phyloP scores from a whole-genome alignment of 169 alveolate species.

The Plasmodium ovale region DNA sequence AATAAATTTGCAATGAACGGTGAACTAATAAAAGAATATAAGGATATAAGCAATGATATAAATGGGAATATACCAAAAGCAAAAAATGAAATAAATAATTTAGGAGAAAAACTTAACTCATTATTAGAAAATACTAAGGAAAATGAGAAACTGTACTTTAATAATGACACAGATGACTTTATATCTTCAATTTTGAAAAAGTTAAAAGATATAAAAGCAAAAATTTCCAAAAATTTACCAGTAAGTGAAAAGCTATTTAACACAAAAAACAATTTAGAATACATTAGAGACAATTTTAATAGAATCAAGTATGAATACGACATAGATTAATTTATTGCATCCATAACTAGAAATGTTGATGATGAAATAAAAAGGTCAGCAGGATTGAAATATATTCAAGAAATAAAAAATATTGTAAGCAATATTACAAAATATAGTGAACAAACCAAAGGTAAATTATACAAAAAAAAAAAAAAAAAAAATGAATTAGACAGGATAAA shows the following conservation, averaged over 20 bases:
- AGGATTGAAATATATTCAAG: neutral
- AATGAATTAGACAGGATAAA: neutral
- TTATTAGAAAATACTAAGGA: neutral
- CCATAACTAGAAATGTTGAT: neutral
- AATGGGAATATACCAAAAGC: no score
- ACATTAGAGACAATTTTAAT: neutral
- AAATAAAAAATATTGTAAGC: neutral
- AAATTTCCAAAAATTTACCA: neutral
- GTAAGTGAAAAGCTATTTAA: neutral
- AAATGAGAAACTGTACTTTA: neutral
- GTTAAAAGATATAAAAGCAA: neutral
- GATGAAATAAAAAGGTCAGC: neutral
- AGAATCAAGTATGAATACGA: neutral
- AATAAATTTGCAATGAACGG: neutral
- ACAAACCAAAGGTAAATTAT: neutral
- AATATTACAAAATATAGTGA: neutral
- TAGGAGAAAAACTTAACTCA: no score
- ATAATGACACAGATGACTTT: neutral
- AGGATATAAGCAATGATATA: no score
- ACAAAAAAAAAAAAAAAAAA: no score
- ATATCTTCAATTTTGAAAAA: constrained; percentile 4
- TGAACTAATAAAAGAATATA: no score
- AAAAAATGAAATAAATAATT: no score
- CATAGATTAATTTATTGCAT: neutral
- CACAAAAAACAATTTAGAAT: neutral